Evolutionary conservation across 257 asterid species (phyloP), one percentile per base, ranked within the genome.

Genomic region (Solanum arcanum): DNA sequence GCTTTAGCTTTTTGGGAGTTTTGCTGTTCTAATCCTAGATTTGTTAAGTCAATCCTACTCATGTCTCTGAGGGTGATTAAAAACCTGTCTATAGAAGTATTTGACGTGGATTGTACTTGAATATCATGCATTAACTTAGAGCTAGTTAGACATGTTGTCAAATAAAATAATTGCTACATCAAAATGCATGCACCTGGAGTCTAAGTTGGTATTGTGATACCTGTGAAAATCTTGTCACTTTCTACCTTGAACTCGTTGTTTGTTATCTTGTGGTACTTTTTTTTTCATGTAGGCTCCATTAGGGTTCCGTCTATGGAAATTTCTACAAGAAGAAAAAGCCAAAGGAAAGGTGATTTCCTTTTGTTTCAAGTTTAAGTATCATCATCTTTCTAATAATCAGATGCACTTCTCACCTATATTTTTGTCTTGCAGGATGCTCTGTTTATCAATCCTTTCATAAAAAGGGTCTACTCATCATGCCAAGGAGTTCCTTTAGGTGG

Each of bases 401-500:
- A 31, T 81, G 46, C 85, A 29, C 25, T 3, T 4, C 20, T 49
- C 46, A 77, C 29, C 76, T 12, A 76, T 66, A 75, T 70, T 84
- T 76, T 91, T 70, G 73, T 91, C 88, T 86, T 93, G 93, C 93
- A 97, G 98, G 92, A 89, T 29, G 90, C 90, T 83, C 3, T 86
- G 6, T 95, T 97, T 91, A 3, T 96, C n/a, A 92, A 97, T 92
- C 99, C 99, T 91, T 97, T 96, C 87, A 86, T 91, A 39, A 94
- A 92, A 90, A 98, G 99, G 75, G 87, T 88, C 31, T 82, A 94
- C 62, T 89, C 98, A 82, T 94, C 99, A 86, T 93, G 98, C 92
- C 98, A 93, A 69, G 99, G 99, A 86, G 98, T 96, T 90, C 99
- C 99, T 86, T 14, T 97, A 69, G 99, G 99, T 86, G 99, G 99